Conservation (phyloP, 257 asterid genomes). For the Anisodus tanguticus region DNA sequence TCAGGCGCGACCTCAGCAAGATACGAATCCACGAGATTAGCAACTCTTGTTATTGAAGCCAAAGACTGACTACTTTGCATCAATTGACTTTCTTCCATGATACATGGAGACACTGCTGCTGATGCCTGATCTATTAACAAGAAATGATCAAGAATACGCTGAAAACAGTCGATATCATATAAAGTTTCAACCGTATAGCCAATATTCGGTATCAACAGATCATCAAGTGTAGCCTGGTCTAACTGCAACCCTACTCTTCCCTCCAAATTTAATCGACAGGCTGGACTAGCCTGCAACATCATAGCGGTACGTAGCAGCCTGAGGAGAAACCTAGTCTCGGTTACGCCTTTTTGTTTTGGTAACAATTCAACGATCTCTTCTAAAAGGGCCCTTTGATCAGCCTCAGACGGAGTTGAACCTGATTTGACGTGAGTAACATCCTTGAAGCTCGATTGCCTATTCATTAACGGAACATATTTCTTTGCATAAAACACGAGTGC, state of each 20-base stretch:
- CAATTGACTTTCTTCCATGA: slow-evolving; percentile 60
- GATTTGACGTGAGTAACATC: slow-evolving; percentile 48
- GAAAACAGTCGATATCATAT: slow-evolving; percentile 85
- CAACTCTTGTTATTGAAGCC: slow-evolving; percentile 76
- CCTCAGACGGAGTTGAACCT: slow-evolving; percentile 71
- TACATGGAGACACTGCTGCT: slow-evolving; percentile 61
- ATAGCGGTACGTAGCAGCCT: slow-evolving; percentile 74
- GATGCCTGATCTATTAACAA: slow-evolving; percentile 62
- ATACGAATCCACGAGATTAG: slow-evolving; percentile 77
- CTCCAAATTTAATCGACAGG: slow-evolving; percentile 77
- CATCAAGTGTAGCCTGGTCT: slow-evolving; percentile 74
- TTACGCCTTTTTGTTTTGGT: slow-evolving; percentile 65
- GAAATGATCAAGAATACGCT: slow-evolving; percentile 89
- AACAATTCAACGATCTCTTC: slow-evolving; percentile 81
- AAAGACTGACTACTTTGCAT: slow-evolving; percentile 48
- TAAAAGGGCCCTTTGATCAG: slow-evolving; percentile 73
- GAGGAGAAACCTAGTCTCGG: slow-evolving; percentile 70
- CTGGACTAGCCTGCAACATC: slow-evolving; percentile 62
- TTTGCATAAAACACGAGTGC: slow-evolving; percentile 74
- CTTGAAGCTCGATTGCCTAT: slow-evolving; percentile 73
- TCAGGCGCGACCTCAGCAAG: slow-evolving; percentile 92
- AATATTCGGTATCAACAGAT: slow-evolving; percentile 70
- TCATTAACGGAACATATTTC: slow-evolving; percentile 80
- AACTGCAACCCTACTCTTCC: slow-evolving; percentile 75
- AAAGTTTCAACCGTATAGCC: slow-evolving; percentile 66